Evolutionary conservation across 2,329 filamentous ascomycete genomes (phyloP), one percentile per base, ranked within the genome.

Genomic region (Talaromyces piceae): DNA sequence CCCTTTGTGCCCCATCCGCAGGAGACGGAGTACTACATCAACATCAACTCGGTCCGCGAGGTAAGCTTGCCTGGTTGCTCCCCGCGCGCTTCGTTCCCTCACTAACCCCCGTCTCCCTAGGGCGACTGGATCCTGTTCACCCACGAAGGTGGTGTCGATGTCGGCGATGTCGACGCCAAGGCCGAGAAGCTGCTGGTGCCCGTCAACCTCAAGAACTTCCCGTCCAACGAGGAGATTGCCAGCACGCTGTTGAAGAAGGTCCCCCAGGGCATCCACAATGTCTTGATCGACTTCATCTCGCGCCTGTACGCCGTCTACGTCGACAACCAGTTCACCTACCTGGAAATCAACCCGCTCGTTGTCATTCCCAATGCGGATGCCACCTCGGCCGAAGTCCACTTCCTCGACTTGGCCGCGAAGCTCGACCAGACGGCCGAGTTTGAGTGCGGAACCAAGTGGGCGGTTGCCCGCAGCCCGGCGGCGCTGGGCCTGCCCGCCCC

Each of bases 121-220:
- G 93, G 93, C 68, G 93, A 98, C 76, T 97, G 91, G 90, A 96
- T 98, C 70, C 88, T 98, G 68, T 98, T 98, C 81, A 96, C 91
- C 66, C 90, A 98, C 77, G 93, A 98, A 77, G 93, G 93, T 80
- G 93, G 93, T 87, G 91, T 98, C 61, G 93, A 98, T 75, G 93
- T 98, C 64, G 93, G 93, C 71, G 93, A 98, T 83, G 93, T 98
- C 61, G 93, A 98, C 67, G 90, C 84, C 59, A 98, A 98, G 81
- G 93, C 93, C 58, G 89, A 97, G 83, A 98, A 97, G 86, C 82
- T 98, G 58, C 78, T 98, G 69, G 90, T 98, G 65, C 91, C 93
- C 63, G 93, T 98, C 65, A 91, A 97, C 74, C 86, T 98, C 57
- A 81, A 84, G 60, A 78, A 96, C 74, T 98, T 91, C 76, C 93